Conservation (phyloP, 495 filamentous ascomycete species). For the Rostrohypoxylon terebratum region DNA sequence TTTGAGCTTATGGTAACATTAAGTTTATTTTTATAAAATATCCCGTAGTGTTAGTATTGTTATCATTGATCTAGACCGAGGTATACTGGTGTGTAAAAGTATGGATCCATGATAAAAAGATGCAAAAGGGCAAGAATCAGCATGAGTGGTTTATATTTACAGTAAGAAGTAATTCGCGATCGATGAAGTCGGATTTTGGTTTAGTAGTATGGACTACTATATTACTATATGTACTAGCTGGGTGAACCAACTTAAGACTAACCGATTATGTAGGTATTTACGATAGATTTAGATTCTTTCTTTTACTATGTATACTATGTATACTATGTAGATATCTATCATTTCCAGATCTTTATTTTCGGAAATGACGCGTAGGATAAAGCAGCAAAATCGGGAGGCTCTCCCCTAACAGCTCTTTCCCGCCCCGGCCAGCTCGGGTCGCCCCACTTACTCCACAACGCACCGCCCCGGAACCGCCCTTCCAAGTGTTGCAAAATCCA, state of each 20-base stretch:
- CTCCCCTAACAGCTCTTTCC: conserved; percentile 35
- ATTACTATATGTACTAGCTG: too few relatives aligned
- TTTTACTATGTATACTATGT: too few relatives aligned
- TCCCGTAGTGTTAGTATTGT: too few relatives aligned
- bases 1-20: too few relatives aligned
- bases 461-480: conserved; percentile 44
- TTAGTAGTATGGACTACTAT: neutral
- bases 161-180: neutral
- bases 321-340: too few relatives aligned
- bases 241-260: neutral
- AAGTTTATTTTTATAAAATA: too few relatives aligned
- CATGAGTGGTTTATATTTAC: neutral
- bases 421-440: conserved; percentile 41
- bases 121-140: neutral
- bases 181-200: conserved; percentile 12
- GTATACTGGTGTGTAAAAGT: neutral
- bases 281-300: conserved; percentile 15
- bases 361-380: conserved; percentile 45
- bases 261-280: neutral
- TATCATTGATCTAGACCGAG: neutral
- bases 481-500: conserved; percentile 1
- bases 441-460: conserved; percentile 38
- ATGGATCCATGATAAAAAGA: neutral
- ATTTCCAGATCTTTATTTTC: conserved; percentile 26
- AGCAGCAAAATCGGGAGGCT: conserved; percentile 33